These are phyloP conservation scores for Botrytis medusae DNA, from an alignment of 2,329 filamentous ascomycete species.

Conservation along the genomic window DNA sequence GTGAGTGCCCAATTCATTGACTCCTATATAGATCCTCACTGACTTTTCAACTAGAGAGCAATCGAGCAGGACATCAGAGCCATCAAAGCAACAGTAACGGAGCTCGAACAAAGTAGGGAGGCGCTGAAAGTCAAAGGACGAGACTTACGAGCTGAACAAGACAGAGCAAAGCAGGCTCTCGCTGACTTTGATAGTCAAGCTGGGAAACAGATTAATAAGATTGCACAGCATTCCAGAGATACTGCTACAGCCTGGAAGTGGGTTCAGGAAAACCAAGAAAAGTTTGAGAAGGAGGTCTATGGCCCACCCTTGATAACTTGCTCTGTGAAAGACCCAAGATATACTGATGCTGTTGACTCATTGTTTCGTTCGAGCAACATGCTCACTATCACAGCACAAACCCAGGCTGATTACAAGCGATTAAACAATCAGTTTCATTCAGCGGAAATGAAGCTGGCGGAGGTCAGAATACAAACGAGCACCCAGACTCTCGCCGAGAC, in stretches of 20 bases:
- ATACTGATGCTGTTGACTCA: slow-evolving; percentile 59
- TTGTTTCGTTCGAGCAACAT: slow-evolving; percentile 55
- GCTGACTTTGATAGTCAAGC: slow-evolving; percentile 67
- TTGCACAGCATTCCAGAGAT: slow-evolving; percentile 62
- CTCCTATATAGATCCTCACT: background rate
- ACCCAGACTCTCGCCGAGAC: slow-evolving; percentile 55
- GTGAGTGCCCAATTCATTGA: slow-evolving; percentile 48
- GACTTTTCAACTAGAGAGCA: slow-evolving; percentile 46
- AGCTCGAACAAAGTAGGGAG: slow-evolving; percentile 34
- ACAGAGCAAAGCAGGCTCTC: slow-evolving; percentile 50
- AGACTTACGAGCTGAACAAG: slow-evolving; percentile 44
- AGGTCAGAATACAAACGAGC: slow-evolving; percentile 62
- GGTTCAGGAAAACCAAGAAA: slow-evolving; percentile 68
- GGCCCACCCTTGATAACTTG: slow-evolving; percentile 66
- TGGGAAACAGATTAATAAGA: slow-evolving; percentile 69
- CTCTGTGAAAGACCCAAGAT: slow-evolving; percentile 58
- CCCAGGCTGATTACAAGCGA: slow-evolving; percentile 69
- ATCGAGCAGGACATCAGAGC: slow-evolving; percentile 58
- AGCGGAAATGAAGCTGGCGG: slow-evolving; percentile 60
- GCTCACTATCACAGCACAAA: slow-evolving; percentile 72
- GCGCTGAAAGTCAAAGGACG: slow-evolving; percentile 37
- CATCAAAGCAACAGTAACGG: slow-evolving; percentile 44
- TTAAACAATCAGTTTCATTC: slow-evolving; percentile 66
- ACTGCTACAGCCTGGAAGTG: slow-evolving; percentile 74
- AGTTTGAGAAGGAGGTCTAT: slow-evolving; percentile 62